phyloP scores from a whole-genome alignment of 352 stramenopile species.

The Phytophthora hybrid region DNA sequence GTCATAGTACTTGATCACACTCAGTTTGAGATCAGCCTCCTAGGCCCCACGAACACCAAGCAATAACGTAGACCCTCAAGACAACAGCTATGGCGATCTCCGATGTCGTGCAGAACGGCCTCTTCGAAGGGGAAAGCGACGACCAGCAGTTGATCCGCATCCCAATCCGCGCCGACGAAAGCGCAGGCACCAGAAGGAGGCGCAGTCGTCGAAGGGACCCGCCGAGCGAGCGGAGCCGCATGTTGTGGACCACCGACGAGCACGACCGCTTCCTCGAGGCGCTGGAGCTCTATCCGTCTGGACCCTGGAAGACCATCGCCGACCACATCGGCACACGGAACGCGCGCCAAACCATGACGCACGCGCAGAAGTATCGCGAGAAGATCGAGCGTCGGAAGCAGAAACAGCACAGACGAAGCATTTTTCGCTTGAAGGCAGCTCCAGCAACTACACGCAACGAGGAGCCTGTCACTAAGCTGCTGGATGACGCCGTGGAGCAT shows the following conservation, averaged over 20 bases:
- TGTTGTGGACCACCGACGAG: conserved; percentile 48
- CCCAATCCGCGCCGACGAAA: conserved; percentile 27
- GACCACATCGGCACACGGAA: conserved; percentile 41
- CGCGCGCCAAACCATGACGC: conserved; percentile 43
- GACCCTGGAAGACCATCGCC: conserved; percentile 42
- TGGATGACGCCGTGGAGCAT: background rate
- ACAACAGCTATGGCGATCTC: conserved; percentile 24
- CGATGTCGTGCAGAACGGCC: conserved; percentile 24
- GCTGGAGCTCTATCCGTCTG: conserved; percentile 43
- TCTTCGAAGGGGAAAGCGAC: conserved; percentile 27
- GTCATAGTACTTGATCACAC: too few species aligned
- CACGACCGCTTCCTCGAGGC: conserved; percentile 51
- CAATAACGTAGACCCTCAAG: background rate
- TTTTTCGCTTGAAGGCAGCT: background rate
- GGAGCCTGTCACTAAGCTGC: background rate
- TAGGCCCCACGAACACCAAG: background rate
- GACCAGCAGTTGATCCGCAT: conserved; percentile 36
- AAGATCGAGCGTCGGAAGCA: conserved; percentile 38
- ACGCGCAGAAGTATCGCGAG: conserved; percentile 53
- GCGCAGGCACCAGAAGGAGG: conserved; percentile 10
- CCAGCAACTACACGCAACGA: background rate
- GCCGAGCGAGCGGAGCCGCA: conserved; percentile 29
- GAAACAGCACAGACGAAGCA: conserved; percentile 16
- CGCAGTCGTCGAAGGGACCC: conserved; percentile 21
- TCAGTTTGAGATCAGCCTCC: too few species aligned